Conservation (phyloP, 257 asterid species). For the Datura wrightii region DNA sequence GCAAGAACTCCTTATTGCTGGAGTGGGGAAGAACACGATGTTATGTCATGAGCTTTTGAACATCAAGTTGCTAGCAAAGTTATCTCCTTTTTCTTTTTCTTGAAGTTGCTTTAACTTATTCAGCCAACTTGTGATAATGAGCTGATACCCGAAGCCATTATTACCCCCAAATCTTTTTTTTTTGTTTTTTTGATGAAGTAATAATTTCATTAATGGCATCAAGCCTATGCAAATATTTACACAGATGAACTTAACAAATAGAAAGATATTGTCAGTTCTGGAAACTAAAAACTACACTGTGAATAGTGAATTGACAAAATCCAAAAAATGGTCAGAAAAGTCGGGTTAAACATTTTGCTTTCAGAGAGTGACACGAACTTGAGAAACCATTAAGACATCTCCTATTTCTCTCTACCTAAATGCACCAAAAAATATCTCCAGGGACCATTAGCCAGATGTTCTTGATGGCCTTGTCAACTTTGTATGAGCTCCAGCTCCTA, state of each 20-base stretch:
- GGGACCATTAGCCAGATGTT: not conserved
- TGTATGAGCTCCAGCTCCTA: slow-evolving; percentile 2
- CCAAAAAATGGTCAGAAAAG: not conserved
- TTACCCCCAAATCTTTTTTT: not conserved
- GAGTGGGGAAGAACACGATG: not conserved
- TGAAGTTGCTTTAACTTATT: not conserved
- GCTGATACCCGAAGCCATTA: not conserved
- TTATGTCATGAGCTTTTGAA: not conserved
- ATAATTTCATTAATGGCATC: not conserved
- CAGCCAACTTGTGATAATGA: not conserved
- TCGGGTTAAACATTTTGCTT: not conserved
- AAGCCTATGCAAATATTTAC: not conserved
- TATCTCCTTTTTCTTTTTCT: not conserved
- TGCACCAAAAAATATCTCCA: not conserved
- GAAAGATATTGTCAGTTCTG: not conserved
- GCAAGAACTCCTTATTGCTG: not conserved
- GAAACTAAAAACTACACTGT: not conserved
- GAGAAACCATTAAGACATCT: not conserved
- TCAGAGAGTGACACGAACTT: not conserved
- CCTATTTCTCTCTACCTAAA: not conserved
- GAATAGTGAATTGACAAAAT: not conserved
- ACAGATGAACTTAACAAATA: not conserved
- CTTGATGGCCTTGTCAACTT: not conserved
- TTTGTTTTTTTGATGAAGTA: not conserved
- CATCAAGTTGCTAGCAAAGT: not conserved